These are phyloP conservation scores for Aspergillus hancockii DNA, from an alignment of 495 filamentous ascomycete genomes.

Conservation along the genomic window DNA sequence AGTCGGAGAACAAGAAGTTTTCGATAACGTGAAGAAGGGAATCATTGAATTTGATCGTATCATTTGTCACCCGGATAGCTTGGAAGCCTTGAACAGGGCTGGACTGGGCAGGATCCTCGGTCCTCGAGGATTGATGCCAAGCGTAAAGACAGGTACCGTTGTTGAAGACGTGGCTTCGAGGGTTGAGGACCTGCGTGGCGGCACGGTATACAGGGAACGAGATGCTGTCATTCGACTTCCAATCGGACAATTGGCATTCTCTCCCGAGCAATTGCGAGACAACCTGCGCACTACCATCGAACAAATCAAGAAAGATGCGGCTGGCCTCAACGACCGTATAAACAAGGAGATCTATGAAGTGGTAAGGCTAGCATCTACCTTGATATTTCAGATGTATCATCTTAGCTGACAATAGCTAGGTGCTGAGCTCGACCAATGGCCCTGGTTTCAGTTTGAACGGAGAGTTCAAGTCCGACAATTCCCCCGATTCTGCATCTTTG, in stretches of 20 bases:
- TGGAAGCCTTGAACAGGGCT: slow-evolving; percentile 72
- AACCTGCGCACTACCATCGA: slow-evolving; percentile 81
- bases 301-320: slow-evolving; percentile 75
- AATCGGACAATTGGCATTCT: slow-evolving; percentile 87
- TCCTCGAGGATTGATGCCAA: slow-evolving; percentile 90
- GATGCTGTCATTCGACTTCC: slow-evolving; percentile 83
- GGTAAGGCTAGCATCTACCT: slow-evolving; percentile 44
- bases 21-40: slow-evolving; percentile 73
- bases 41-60: slow-evolving; percentile 84
- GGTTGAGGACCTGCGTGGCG: slow-evolving; percentile 78
- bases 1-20: slow-evolving; percentile 82
- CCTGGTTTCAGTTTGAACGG: slow-evolving; percentile 88
- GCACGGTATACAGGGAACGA: slow-evolving; percentile 82
- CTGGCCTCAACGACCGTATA: slow-evolving; percentile 64
- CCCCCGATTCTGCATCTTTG: slow-evolving; percentile 48
- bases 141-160: slow-evolving; percentile 79
- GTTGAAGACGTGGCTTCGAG: slow-evolving; percentile 70
- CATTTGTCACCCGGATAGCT: slow-evolving; percentile 79
- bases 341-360: slow-evolving; percentile 88
- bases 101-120: slow-evolving; percentile 79
- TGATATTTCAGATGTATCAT: not conserved
- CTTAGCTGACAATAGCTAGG: slow-evolving; percentile 39
- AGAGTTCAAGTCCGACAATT: slow-evolving; percentile 62
- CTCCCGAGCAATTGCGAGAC: slow-evolving; percentile 78
- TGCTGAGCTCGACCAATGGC: slow-evolving; percentile 84